Evolutionary conservation across 2,329 filamentous ascomycete species (phyloP).

Genomic region (Fonsecaea erecta): DNA sequence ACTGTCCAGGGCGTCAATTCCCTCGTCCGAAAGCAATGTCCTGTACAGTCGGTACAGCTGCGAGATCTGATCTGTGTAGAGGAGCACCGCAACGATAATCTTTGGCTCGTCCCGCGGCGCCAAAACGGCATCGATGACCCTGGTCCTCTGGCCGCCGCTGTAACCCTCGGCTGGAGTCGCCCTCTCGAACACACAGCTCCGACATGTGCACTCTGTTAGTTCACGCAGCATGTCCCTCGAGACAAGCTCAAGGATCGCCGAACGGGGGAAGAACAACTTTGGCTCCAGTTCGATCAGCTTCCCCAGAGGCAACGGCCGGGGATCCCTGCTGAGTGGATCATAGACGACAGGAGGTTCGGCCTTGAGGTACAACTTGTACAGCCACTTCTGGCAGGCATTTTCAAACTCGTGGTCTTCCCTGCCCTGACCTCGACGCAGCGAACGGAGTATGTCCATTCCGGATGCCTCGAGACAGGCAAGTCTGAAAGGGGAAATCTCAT

Average conservation of each 20-base stretch:
- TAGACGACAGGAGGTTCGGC: slow-evolving; percentile 6
- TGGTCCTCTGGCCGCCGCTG: neutral
- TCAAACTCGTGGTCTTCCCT: slow-evolving; percentile 1
- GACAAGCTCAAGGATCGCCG: neutral
- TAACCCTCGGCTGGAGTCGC: neutral
- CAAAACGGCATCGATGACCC: neutral
- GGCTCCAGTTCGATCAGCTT: slow-evolving; percentile 3
- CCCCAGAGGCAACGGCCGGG: neutral
- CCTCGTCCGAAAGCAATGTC: neutral
- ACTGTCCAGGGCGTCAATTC: neutral
- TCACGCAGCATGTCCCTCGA: slow-evolving; percentile 3
- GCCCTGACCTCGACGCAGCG: slow-evolving; percentile 2
- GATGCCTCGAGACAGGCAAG: slow-evolving; percentile 8
- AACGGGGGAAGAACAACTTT: slow-evolving; percentile 4
- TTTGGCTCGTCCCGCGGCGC: neutral
- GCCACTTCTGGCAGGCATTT: neutral
- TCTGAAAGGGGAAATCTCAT: slow-evolving; percentile 3
- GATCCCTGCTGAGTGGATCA: neutral
- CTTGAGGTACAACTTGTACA: slow-evolving; percentile 5
- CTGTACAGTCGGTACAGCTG: neutral
- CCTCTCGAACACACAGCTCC: neutral
- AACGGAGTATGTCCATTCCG: slow-evolving; percentile 8
- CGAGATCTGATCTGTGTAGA: slow-evolving; percentile 4
- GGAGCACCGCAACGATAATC: slow-evolving; percentile 6
- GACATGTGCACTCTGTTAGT: slow-evolving; percentile 4